phyloP scores from a whole-genome alignment of 306 rosid species.

The Coriaria nepalensis region DNA sequence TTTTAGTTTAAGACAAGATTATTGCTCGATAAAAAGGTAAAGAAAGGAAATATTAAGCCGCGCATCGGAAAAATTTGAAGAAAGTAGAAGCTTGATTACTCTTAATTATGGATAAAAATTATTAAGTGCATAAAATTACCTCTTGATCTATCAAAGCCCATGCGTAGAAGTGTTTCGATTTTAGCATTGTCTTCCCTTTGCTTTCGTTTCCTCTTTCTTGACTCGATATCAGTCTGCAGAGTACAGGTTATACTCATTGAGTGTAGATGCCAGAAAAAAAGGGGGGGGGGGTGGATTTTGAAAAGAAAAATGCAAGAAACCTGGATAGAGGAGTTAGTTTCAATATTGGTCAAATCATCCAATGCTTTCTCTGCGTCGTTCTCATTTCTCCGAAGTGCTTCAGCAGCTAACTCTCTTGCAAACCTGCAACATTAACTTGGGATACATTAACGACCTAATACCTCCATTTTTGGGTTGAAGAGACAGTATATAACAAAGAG shows the following conservation, averaged over 20 bases:
- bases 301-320: slow-evolving; percentile 16
- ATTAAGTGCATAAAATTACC: slow-evolving; percentile 44
- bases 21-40: no score
- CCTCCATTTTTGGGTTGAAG: no score
- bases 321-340: slow-evolving; percentile 62
- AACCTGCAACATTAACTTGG: slow-evolving; percentile 27
- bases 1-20: no score
- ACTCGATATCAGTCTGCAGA: slow-evolving; percentile 46
- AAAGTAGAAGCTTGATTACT: no score
- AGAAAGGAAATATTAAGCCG: no score
- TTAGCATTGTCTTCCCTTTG: slow-evolving; percentile 28
- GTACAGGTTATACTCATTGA: slow-evolving; percentile 12
- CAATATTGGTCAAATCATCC: slow-evolving; percentile 81
- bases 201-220: slow-evolving; percentile 55
- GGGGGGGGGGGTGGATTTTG: no score
- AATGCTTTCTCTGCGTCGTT: slow-evolving; percentile 62
- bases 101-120: no score
- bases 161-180: slow-evolving; percentile 37
- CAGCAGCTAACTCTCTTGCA: slow-evolving; percentile 76
- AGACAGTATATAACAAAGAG: no score
- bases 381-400: slow-evolving; percentile 82
- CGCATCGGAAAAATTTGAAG: no score
- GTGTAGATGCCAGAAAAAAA: neutral
- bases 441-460: no score
- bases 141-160: slow-evolving; percentile 79